Base-by-base conservation (phyloP, 176 grass and related monocot species). In the Dendrocalamus sinicus region DNA sequence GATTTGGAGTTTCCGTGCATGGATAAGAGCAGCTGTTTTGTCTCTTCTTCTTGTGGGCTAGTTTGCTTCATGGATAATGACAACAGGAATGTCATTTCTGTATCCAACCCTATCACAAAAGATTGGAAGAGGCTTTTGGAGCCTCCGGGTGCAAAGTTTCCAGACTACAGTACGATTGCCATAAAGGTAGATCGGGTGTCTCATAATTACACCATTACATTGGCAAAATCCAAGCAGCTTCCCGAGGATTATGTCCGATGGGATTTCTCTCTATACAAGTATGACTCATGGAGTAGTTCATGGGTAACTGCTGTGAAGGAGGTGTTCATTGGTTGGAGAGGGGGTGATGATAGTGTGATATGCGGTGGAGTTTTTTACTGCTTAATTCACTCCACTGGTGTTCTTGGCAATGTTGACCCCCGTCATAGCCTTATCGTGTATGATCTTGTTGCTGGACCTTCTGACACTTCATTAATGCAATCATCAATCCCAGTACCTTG, bases 321-420 rank as follows among this genome's bases (percentile, higher is more conserved):
- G 84, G 88, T 95, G 44, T 87, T 98, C 11, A 68, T 77, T 35
- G 95, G 95, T 60, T 98, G 95, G 95, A 91, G 95, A 89, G 93
- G 95, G 35, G 92, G 95, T 26, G 93, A 93, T 81, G 91, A 98
- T 65, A 93, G 95, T 58, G 93, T 93, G 12, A 98, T 98, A 77
- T 98, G 95, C 12, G 85, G 84, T 17, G 87, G 93, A 37, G 75
- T 93, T 19, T 47, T 98, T 67, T 98, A 93, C 76, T 98, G 89
- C 73, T 95, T 98, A 85, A 92, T 98, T 86, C 93, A 98, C 61
- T 98, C 93, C 39, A 95, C 93, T 19, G 93, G 95, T 30, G 85
- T 90, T 77, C 81, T 93, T 82, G 87, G 91, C 11, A 95, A 88
- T 79, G 70, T 80, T 15, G 90, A 90, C 39, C 86, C 79, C 13